A percentile compares a stretch with the other conserved stretches of the same genome.
These are phyloP conservation scores for Tetrapisispora pingtungensis DNA, from an alignment of 805 yeast genomes.

Conservation along the genomic window DNA sequence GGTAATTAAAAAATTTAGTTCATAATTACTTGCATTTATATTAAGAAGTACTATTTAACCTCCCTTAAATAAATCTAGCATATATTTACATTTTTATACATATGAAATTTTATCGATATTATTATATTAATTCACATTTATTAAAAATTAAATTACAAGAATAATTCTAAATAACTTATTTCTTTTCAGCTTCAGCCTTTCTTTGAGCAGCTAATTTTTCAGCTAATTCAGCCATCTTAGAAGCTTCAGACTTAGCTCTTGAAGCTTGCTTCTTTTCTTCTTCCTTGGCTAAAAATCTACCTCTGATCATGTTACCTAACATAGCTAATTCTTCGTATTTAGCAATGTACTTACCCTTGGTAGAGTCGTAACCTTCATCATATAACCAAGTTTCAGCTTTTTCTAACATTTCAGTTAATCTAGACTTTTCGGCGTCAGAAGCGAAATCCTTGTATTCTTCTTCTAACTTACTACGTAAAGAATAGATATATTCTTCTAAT, in stretches of 20 bases:
- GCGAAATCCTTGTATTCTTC: slow-evolving; percentile 84
- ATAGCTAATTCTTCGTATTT: slow-evolving; percentile 94
- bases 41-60: too few relatives aligned
- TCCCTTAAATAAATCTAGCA: too few relatives aligned
- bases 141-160: slow-evolving; percentile 2
- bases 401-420: slow-evolving; percentile 57
- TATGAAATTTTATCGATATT: not conserved
- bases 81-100: not conserved
- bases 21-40: not conserved
- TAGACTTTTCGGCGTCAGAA: slow-evolving; percentile 76
- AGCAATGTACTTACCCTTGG: slow-evolving; percentile 93
- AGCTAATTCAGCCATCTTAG: slow-evolving; percentile 71
- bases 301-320: slow-evolving; percentile 88
- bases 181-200: slow-evolving; percentile 39
- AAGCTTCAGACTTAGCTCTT: slow-evolving; percentile 78
- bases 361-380: slow-evolving; percentile 90
- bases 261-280: slow-evolving; percentile 87
- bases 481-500: slow-evolving; percentile 94
- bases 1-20: too few relatives aligned
- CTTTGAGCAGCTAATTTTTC: slow-evolving; percentile 74
- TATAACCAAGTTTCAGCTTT: slow-evolving; percentile 97
- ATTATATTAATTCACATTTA: slow-evolving; percentile 2
- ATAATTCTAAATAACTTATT: slow-evolving; percentile 2
- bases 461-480: slow-evolving; percentile 90
- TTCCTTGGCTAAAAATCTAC: slow-evolving; percentile 85